Evolutionary conservation across 768 basidiomycete species (phyloP).

Genomic region (Boletus rubropictus): DNA sequence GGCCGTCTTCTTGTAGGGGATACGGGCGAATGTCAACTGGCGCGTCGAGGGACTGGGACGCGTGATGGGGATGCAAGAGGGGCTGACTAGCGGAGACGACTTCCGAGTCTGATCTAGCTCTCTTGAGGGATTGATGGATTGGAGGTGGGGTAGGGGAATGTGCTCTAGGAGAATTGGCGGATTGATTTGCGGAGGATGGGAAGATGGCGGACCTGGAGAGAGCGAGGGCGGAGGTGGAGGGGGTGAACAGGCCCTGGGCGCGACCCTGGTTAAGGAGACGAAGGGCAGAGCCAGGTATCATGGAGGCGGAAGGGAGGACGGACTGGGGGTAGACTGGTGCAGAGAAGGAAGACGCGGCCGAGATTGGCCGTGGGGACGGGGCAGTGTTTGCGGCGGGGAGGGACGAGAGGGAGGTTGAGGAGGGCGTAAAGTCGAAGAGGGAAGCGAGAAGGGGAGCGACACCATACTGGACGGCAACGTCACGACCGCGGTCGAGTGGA

Average conservation of each 20-base stretch:
- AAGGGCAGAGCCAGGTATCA: conserved; percentile 83
- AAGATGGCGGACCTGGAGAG: conserved; percentile 43
- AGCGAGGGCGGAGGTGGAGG: conserved; percentile 62
- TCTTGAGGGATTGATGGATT: conserved; percentile 44
- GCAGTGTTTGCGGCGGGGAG: conserved; percentile 49
- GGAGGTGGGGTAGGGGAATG: conserved; percentile 53
- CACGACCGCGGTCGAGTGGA: conserved; percentile 88
- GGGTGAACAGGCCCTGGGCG: conserved; percentile 81
- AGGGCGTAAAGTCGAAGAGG: conserved; percentile 89
- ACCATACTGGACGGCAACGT: conserved; percentile 88
- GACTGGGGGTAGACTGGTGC: conserved; percentile 48
- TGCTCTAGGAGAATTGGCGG: conserved; percentile 44
- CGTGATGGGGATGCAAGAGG: conserved; percentile 10
- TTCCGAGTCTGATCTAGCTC: conserved; percentile 65
- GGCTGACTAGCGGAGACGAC: conserved; percentile 27
- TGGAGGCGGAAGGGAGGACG: conserved; percentile 70
- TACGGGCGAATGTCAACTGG: conserved; percentile 41
- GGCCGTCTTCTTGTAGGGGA: conserved; percentile 51
- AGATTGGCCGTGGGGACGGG: conserved; percentile 57
- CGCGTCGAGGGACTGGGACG: conserved; percentile 28
- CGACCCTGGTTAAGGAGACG: conserved; percentile 80
- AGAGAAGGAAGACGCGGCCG: conserved; percentile 64
- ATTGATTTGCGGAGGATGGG: conserved; percentile 48
- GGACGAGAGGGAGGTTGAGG: conserved; percentile 60
- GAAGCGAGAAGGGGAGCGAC: conserved; percentile 84